Percentiles rank a stretch among this genome's conserved stretches.
phyloP scores from a whole-genome alignment of 2,329 filamentous ascomycete genomes.

The Calycina marina region DNA sequence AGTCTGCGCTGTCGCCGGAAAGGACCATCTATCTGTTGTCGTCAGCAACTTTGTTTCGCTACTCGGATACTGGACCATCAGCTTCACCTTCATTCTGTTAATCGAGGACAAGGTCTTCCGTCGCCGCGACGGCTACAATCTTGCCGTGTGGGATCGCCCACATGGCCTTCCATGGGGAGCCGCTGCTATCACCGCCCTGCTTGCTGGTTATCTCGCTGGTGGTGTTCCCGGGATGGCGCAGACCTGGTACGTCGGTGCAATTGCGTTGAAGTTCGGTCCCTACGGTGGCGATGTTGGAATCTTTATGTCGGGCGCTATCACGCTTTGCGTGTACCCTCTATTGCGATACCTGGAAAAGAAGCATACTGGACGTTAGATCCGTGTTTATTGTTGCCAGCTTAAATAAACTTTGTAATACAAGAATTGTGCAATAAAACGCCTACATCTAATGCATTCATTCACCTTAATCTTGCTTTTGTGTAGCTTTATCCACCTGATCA shows the following conservation, averaged over 20 bases:
- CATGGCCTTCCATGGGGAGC: slow-evolving; percentile 17
- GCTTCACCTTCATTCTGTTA: slow-evolving; percentile 18
- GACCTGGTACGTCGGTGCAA: slow-evolving; percentile 21
- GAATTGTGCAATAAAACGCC: no score
- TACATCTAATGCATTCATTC: no score
- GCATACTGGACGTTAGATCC: slow-evolving; percentile 14
- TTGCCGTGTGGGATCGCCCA: slow-evolving; percentile 18
- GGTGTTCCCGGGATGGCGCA: slow-evolving; percentile 21
- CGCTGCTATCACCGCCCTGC: slow-evolving; percentile 17
- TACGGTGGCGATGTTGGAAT: slow-evolving; percentile 21
- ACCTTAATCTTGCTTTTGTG: no score
- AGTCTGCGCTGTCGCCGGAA: slow-evolving; percentile 18
- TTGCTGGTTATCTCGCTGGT: slow-evolving; percentile 18
- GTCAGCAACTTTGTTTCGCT: slow-evolving; percentile 20
- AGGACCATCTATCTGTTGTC: slow-evolving; percentile 16
- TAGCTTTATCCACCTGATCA: no score
- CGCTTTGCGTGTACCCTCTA: slow-evolving; percentile 16
- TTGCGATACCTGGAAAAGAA: slow-evolving; percentile 18
- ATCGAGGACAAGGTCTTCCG: slow-evolving; percentile 19
- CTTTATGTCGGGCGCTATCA: slow-evolving; percentile 15
- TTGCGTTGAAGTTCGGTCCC: slow-evolving; percentile 17
- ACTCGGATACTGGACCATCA: slow-evolving; percentile 21
- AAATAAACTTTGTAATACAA: no score
- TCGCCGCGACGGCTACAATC: slow-evolving; percentile 15
- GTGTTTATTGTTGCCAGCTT: no score